A percentile compares a stretch with the other conserved stretches of the same genome.
Conservation (phyloP, 2,329 filamentous ascomycete species). For the Gnomoniopsis smithogilvyi region DNA sequence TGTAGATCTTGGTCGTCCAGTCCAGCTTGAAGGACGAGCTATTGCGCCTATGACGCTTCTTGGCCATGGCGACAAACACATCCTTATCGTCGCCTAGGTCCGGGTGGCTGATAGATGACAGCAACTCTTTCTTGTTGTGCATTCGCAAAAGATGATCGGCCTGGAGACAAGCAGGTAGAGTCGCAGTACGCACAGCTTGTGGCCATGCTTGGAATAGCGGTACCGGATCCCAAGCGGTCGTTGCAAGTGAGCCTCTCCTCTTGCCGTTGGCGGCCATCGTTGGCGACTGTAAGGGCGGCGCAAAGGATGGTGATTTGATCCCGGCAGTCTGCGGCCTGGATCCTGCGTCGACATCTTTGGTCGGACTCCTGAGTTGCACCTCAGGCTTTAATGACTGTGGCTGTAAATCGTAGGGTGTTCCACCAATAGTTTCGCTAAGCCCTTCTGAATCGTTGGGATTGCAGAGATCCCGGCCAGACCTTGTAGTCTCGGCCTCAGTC, state of each 20-base stretch:
- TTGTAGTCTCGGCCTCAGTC: constrained; percentile 30
- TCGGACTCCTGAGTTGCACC: constrained; percentile 5
- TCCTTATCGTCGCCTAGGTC: constrained; percentile 15
- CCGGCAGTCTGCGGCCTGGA: constrained; percentile 8
- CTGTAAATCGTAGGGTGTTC: constrained; percentile 9
- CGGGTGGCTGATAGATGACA: constrained; percentile 9
- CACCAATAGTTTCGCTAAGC: constrained; percentile 2
- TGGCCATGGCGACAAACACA: constrained; percentile 37
- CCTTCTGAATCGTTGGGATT: constrained; percentile 3
- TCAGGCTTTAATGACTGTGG: constrained; percentile 9
- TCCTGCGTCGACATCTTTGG: background rate
- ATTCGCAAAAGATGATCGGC: constrained; percentile 67
- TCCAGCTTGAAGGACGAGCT: constrained; percentile 49
- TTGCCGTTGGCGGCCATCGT: constrained; percentile 1
- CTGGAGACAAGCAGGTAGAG: constrained; percentile 63
- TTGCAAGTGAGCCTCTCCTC: constrained; percentile 31
- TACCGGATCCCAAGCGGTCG: constrained; percentile 59
- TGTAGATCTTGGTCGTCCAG: constrained; percentile 69
- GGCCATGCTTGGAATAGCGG: constrained; percentile 85
- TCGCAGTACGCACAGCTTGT: constrained; percentile 74
- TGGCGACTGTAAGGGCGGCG: constrained; percentile 20
- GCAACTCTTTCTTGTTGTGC: constrained; percentile 48
- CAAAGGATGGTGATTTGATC: constrained; percentile 10
- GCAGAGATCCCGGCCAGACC: background rate
- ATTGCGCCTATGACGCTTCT: constrained; percentile 46